Evolutionary conservation across 2,329 filamentous ascomycete genomes (phyloP).

Genomic region (Hirsutella minnesotensis): DNA sequence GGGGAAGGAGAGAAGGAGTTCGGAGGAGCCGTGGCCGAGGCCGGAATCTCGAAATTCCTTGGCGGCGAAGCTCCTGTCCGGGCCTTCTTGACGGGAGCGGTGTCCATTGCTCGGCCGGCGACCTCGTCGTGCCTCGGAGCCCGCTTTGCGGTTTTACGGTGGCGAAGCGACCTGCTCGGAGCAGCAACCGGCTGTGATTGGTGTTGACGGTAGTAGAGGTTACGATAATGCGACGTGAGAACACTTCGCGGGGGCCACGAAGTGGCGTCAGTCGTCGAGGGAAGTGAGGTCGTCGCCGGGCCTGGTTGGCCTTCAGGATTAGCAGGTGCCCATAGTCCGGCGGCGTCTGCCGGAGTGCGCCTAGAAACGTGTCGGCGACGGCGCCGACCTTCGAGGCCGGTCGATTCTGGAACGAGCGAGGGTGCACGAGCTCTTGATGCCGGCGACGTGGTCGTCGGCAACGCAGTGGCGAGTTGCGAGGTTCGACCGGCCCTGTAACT

Average conservation of each 20-base stretch:
- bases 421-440: background rate
- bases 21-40: constrained; percentile 11
- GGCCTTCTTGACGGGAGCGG: constrained; percentile 32
- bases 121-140: constrained; percentile 9
- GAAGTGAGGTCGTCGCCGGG: constrained; percentile 1
- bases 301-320: constrained; percentile 6
- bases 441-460: background rate
- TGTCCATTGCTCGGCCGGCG: constrained; percentile 18
- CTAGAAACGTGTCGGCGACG: constrained; percentile 4
- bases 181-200: background rate
- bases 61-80: constrained; percentile 34
- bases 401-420: background rate
- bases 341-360: constrained; percentile 4
- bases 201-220: background rate
- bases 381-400: background rate
- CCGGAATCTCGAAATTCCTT: constrained; percentile 29
- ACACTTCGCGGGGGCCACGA: background rate
- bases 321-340: constrained; percentile 8
- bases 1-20: constrained; percentile 3
- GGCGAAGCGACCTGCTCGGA: constrained; percentile 7
- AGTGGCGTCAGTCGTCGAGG: background rate
- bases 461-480: background rate
- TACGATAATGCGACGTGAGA: constrained; percentile 1
- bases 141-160: constrained; percentile 14
- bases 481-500: background rate